Evolutionary conservation across 345 rosid genomes (phyloP).

Genomic region (Ceriops tagal): DNA sequence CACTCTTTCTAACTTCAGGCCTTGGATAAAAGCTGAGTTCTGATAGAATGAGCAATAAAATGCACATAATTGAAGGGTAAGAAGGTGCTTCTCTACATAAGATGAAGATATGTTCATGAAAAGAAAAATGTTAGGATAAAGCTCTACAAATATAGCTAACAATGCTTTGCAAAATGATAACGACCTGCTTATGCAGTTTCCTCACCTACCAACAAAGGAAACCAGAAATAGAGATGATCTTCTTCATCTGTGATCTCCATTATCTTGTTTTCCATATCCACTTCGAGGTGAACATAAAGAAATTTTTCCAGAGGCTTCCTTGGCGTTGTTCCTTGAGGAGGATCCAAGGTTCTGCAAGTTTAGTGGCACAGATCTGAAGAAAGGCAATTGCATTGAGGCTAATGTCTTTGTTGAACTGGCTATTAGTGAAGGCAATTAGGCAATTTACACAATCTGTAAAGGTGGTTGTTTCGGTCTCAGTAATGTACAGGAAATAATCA

Average conservation of each 20-base stretch:
- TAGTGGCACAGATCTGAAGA: conserved; percentile 91
- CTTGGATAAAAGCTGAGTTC: conserved; percentile 98
- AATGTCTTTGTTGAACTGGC: conserved; percentile 87
- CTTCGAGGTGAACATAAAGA: too few species aligned
- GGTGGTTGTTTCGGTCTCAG: conserved; percentile 96
- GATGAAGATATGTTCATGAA: too few species aligned
- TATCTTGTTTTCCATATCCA: conserved; percentile 50
- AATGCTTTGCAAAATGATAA: conserved; percentile 9
- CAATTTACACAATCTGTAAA: conserved; percentile 98
- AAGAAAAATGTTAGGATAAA: conserved; percentile 6
- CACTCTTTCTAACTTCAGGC: conserved; percentile 94
- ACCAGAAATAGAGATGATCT: conserved; percentile 88
- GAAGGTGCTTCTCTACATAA: too few species aligned
- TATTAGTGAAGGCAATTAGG: conserved; percentile 91
- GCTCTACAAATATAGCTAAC: background rate
- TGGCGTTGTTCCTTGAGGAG: conserved; percentile 55
- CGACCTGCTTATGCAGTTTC: conserved; percentile 11
- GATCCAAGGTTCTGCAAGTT: conserved; percentile 87
- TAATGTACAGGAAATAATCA: conserved; percentile 89
- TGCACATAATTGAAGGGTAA: conserved; percentile 4
- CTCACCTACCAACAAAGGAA: conserved; percentile 90
- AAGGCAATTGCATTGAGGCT: conserved; percentile 90
- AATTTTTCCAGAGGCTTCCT: conserved; percentile 46
- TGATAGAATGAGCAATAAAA: conserved; percentile 56
- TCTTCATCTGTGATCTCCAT: conserved; percentile 58